Evolutionary conservation across 345 rosid genomes (phyloP).

Genomic region (Raphanus sativus): DNA sequence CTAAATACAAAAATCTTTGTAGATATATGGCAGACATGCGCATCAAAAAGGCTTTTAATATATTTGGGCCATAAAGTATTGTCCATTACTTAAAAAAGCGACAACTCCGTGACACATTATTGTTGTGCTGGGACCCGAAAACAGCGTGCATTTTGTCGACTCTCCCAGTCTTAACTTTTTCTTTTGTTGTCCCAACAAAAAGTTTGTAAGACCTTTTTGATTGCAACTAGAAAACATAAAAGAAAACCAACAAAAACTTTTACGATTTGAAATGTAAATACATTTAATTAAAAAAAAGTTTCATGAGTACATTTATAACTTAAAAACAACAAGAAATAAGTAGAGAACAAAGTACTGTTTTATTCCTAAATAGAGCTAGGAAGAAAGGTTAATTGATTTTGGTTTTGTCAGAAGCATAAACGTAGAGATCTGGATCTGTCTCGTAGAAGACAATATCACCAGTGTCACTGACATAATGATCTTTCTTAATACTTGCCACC

Average conservation of each 20-base stretch:
- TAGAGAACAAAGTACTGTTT: not conserved
- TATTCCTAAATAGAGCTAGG: constrained; percentile 33
- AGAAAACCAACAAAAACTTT: not conserved
- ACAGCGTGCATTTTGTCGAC: constrained; percentile 30
- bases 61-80: constrained; percentile 21
- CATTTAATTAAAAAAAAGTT: constrained; percentile 14
- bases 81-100: constrained; percentile 2
- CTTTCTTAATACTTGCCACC: constrained; percentile 55
- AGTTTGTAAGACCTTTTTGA: not conserved
- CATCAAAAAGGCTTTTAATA: not conserved
- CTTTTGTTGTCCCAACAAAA: constrained; percentile 14
- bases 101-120: constrained; percentile 28
- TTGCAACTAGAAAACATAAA: constrained; percentile 2
- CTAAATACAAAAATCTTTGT: not conserved
- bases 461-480: constrained; percentile 72
- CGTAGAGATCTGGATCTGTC: constrained; percentile 49
- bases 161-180: constrained; percentile 29
- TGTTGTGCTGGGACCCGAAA: constrained; percentile 28
- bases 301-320: constrained; percentile 14
- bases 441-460: constrained; percentile 77
- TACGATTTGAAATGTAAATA: constrained; percentile 35
- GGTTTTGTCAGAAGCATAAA: constrained; percentile 36
- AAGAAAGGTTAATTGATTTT: constrained; percentile 33
- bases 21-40: not conserved
- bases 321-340: constrained; percentile 17